Evolutionary conservation across 2,329 filamentous ascomycete genomes (phyloP).

Genomic region (Colletotrichum noveboracense): DNA sequence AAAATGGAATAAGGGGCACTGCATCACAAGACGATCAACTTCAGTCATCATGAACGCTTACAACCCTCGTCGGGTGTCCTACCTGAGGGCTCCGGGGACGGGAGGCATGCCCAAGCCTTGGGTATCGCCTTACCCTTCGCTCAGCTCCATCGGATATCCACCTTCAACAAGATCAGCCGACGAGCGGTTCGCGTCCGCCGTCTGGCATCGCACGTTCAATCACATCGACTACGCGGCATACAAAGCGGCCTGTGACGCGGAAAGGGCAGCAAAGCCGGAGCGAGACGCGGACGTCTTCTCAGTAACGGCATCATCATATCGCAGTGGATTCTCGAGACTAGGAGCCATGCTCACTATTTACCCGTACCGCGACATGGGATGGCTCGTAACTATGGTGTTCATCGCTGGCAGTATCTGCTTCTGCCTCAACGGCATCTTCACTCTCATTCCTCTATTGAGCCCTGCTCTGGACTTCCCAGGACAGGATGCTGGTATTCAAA

Average conservation of each 20-base stretch:
- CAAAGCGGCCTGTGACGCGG: constrained; percentile 15
- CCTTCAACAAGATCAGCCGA: not conserved
- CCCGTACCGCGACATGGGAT: constrained; percentile 18
- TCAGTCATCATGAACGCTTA: constrained; percentile 17
- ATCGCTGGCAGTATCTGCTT: not conserved
- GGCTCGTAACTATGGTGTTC: constrained; percentile 15
- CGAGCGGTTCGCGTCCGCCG: constrained; percentile 2
- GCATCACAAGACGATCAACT: not conserved
- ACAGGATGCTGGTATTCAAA: not conserved
- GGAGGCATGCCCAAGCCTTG: not conserved
- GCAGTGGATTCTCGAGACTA: not conserved
- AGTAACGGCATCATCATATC: not conserved
- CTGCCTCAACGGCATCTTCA: constrained; percentile 6
- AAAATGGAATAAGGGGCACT: not conserved
- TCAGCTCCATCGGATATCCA: constrained; percentile 13
- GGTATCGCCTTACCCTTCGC: constrained; percentile 11
- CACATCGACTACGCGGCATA: constrained; percentile 17
- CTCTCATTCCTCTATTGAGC: not conserved
- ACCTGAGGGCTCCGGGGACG: constrained; percentile 1
- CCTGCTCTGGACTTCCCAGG: not conserved
- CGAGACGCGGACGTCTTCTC: constrained; percentile 1
- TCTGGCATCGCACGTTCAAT: constrained; percentile 15
- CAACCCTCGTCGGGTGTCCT: constrained; percentile 20
- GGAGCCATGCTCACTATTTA: constrained; percentile 17
- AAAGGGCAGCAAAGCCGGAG: constrained; percentile 6